Evolutionary conservation across 2,329 filamentous ascomycete species (phyloP).

Genomic region (Periconia sp.): DNA sequence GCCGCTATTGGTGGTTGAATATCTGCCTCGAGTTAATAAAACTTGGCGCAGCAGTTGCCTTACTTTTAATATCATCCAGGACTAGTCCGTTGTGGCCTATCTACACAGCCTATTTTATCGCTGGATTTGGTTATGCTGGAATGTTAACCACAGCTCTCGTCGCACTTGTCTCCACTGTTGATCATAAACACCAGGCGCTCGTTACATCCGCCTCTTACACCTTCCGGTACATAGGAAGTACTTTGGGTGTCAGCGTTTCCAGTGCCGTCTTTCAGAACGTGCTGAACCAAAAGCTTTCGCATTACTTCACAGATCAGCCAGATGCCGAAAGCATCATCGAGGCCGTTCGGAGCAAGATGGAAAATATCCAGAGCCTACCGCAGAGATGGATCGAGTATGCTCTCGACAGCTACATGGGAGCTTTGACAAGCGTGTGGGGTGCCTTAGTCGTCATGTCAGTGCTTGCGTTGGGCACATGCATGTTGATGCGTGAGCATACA

Average conservation of each 20-base stretch:
- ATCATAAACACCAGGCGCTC: neutral
- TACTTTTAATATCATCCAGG: neutral
- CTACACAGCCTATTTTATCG: neutral
- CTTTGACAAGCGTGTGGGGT: neutral
- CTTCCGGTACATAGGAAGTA: neutral
- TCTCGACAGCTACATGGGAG: neutral
- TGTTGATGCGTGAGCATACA: neutral
- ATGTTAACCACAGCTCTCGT: neutral
- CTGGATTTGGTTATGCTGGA: neutral
- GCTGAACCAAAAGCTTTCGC: neutral
- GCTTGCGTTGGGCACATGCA: neutral
- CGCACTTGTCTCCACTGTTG: neutral
- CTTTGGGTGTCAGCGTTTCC: neutral
- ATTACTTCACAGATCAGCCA: neutral
- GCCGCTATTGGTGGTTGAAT: neutral
- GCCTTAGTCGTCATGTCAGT: neutral
- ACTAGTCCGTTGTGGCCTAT: neutral
- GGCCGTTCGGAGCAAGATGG: neutral
- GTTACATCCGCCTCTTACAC: neutral
- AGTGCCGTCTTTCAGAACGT: neutral
- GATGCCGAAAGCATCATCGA: neutral
- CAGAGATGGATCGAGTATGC: neutral
- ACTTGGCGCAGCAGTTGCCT: neutral
- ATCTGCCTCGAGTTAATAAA: neutral
- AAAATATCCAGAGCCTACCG: neutral